A percentile compares a stretch with the other conserved stretches of the same genome.
phyloP scores from a whole-genome alignment of 305 asterid species.

The Fraxinus angustifolia region DNA sequence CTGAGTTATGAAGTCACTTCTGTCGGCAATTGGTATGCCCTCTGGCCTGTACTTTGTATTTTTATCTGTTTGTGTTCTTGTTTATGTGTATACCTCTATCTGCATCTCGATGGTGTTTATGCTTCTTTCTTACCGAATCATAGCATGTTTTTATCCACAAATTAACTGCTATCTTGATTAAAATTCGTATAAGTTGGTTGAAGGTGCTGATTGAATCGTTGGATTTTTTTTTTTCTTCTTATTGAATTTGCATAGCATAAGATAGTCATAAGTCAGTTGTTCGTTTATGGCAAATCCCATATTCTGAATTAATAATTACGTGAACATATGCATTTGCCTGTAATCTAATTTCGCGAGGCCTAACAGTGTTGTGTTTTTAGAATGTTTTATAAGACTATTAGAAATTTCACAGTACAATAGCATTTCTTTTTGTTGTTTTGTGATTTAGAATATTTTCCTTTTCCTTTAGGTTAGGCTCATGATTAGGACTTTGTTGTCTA shows the following conservation, averaged over 20 bases:
- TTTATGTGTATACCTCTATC: neutral
- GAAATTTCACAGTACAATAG: neutral
- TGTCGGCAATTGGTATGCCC: conserved; percentile 23
- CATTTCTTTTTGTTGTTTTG: neutral
- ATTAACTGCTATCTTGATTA: neutral
- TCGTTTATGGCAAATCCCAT: neutral
- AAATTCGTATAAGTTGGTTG: neutral
- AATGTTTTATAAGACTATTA: too few species aligned
- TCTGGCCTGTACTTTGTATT: neutral
- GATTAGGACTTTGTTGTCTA: neutral
- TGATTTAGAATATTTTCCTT: neutral
- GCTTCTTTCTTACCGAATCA: neutral
- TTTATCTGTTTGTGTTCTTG: neutral
- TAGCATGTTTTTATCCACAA: neutral
- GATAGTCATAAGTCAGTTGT: neutral
- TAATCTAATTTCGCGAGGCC: neutral
- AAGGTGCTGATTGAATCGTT: neutral
- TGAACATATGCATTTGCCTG: neutral
- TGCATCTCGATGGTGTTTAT: neutral
- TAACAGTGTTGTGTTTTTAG: neutral
- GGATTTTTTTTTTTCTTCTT: neutral
- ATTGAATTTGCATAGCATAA: neutral
- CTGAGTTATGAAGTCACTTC: conserved; percentile 6
- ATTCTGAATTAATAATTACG: neutral
- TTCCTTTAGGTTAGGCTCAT: neutral